Percentiles rank a stretch among this genome's conserved stretches.
Evolutionary conservation across 2,329 filamentous ascomycete genomes (phyloP).

Genomic region (Colletotrichum australisinense): DNA sequence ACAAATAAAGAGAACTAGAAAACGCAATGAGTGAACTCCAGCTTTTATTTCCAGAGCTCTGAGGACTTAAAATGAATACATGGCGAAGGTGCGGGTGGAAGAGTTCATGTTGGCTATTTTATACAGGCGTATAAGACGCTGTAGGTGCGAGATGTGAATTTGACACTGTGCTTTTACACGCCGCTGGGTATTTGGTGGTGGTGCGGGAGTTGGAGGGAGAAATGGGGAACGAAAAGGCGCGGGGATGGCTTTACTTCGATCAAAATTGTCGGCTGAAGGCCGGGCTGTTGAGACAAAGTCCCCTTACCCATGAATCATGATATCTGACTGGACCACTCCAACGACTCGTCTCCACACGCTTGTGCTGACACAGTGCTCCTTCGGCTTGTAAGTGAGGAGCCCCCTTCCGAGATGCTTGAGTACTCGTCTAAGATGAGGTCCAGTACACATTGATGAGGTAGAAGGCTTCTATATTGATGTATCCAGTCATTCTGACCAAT

Average conservation of each 20-base stretch:
- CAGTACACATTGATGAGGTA: too few relatives aligned
- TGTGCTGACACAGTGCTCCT: background rate
- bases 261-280: background rate
- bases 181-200: background rate
- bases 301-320: background rate
- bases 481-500: too few relatives aligned
- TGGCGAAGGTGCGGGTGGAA: background rate
- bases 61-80: background rate
- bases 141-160: background rate
- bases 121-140: background rate
- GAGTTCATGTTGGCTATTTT: constrained; percentile 6
- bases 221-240: background rate
- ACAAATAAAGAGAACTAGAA: background rate
- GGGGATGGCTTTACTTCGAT: constrained; percentile 1
- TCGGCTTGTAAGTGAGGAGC: too few relatives aligned
- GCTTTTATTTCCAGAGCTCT: background rate
- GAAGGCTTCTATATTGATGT: too few relatives aligned
- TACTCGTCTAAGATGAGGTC: too few relatives aligned
- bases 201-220: background rate
- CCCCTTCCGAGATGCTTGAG: too few relatives aligned
- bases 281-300: background rate
- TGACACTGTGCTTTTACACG: background rate
- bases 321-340: background rate
- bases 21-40: background rate
- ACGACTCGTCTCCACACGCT: background rate